Evolutionary conservation across 2,329 filamentous ascomycete genomes (phyloP).

Genomic region (Paradendryphiella salina): DNA sequence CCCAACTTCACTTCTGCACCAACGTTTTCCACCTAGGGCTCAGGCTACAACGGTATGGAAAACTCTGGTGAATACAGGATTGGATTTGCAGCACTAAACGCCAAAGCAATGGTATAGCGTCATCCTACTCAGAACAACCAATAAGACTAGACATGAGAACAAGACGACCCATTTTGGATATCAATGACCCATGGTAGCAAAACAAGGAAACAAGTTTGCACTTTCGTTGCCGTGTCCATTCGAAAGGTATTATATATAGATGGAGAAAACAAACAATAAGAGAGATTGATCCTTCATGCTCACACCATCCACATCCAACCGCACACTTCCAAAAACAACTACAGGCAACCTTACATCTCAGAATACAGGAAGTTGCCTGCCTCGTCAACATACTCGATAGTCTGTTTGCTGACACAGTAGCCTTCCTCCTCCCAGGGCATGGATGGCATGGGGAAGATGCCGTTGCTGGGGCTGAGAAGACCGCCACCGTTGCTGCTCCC

Average conservation of each 20-base stretch:
- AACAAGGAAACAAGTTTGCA: slow-evolving; percentile 7
- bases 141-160: not conserved
- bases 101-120: slow-evolving; percentile 1
- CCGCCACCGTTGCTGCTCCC: slow-evolving; percentile 3
- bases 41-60: no score
- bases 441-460: slow-evolving; percentile 21
- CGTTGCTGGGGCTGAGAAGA: slow-evolving; percentile 11
- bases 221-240: slow-evolving; percentile 12
- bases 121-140: not conserved
- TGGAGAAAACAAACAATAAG: slow-evolving; percentile 1
- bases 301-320: not conserved
- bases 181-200: slow-evolving; percentile 12
- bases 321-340: not conserved
- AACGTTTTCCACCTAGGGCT: no score
- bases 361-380: slow-evolving; percentile 39
- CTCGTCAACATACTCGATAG: slow-evolving; percentile 42
- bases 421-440: slow-evolving; percentile 34
- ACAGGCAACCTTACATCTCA: slow-evolving; percentile 19
- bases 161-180: slow-evolving; percentile 8
- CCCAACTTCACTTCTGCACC: no score
- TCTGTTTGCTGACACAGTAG: slow-evolving; percentile 39
- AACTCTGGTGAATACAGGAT: not conserved
- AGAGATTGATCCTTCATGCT: slow-evolving; percentile 5
- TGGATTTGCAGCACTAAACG: slow-evolving; percentile 2
- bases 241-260: slow-evolving; percentile 18